Percentiles rank a stretch among this genome's conserved stretches.
phyloP scores from a whole-genome alignment of 495 filamentous ascomycete genomes.

The Neurospora terricola region DNA sequence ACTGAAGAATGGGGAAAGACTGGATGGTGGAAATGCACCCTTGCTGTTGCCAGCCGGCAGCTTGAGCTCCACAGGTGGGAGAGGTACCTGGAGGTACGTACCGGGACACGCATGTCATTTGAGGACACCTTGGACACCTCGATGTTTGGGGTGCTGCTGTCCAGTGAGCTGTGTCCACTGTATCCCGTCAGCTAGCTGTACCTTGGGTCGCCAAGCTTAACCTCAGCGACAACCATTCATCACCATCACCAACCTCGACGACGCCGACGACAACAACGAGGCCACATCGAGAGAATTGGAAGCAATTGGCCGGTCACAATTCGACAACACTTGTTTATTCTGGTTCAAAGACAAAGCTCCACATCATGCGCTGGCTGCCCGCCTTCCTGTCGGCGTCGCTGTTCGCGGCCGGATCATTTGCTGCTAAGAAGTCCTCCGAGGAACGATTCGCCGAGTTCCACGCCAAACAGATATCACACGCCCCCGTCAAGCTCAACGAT shows the following conservation, averaged over 20 bases:
- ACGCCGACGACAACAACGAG: slow-evolving; percentile 5
- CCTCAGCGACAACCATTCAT: background rate
- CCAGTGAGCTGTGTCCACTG: background rate
- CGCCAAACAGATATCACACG: slow-evolving; percentile 50
- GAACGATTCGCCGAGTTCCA: slow-evolving; percentile 60
- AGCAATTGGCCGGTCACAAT: slow-evolving; percentile 14
- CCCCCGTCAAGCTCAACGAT: slow-evolving; percentile 69
- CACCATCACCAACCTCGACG: slow-evolving; percentile 4
- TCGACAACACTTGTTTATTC: slow-evolving; percentile 1
- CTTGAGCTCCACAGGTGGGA: background rate
- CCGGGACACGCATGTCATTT: slow-evolving; percentile 2
- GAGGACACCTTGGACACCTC: slow-evolving; percentile 16
- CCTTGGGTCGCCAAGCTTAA: background rate
- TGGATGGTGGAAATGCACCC: background rate
- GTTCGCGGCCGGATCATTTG: slow-evolving; percentile 39
- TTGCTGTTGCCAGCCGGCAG: background rate
- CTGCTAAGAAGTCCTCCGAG: slow-evolving; percentile 45
- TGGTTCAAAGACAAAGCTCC: slow-evolving; percentile 7
- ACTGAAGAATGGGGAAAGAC: background rate
- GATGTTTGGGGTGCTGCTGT: background rate
- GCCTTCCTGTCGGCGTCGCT: slow-evolving; percentile 47
- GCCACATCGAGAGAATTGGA: slow-evolving; percentile 1
- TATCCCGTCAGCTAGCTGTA: background rate
- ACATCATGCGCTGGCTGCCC: slow-evolving; percentile 46
- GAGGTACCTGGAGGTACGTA: background rate